phyloP scores from a whole-genome alignment of 2,329 filamentous ascomycete genomes.

The Uncinocarpus reesii region DNA sequence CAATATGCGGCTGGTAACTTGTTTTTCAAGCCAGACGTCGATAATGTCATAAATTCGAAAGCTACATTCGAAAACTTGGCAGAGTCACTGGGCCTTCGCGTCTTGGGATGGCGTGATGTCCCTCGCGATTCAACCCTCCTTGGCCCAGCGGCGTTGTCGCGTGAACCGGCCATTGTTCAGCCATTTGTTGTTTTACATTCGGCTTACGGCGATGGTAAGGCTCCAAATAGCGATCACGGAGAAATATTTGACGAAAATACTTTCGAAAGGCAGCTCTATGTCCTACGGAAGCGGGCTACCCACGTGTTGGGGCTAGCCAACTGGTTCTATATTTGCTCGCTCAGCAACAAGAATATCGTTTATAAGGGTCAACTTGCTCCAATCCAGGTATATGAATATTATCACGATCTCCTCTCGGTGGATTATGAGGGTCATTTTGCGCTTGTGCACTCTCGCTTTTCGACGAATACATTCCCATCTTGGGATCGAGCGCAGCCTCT shows the following conservation, averaged over 20 bases:
- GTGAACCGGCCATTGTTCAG: constrained; percentile 90
- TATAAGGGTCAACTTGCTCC: constrained; percentile 96
- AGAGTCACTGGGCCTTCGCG: constrained; percentile 73
- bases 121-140: constrained; percentile 87
- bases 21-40: constrained; percentile 95
- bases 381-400: constrained; percentile 94
- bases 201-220: constrained; percentile 70
- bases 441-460: constrained; percentile 92
- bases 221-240: constrained; percentile 66
- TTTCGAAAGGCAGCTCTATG: constrained; percentile 88
- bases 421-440: constrained; percentile 97
- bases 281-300: constrained; percentile 87
- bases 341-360: constrained; percentile 97
- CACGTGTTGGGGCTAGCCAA: constrained; percentile 92
- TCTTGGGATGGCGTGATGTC: constrained; percentile 92
- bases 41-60: constrained; percentile 82
- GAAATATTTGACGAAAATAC: constrained; percentile 70
- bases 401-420: constrained; percentile 90
- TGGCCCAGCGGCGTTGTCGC: constrained; percentile 81
- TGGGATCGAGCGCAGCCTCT: constrained; percentile 96
- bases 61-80: constrained; percentile 90
- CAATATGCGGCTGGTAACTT: constrained; percentile 96
- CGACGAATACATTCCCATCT: constrained; percentile 94
- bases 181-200: constrained; percentile 84
- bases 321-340: constrained; percentile 96